These are phyloP conservation scores for Psilocybe sp. DNA, from an alignment of 768 basidiomycete genomes.

Conservation along the genomic window DNA sequence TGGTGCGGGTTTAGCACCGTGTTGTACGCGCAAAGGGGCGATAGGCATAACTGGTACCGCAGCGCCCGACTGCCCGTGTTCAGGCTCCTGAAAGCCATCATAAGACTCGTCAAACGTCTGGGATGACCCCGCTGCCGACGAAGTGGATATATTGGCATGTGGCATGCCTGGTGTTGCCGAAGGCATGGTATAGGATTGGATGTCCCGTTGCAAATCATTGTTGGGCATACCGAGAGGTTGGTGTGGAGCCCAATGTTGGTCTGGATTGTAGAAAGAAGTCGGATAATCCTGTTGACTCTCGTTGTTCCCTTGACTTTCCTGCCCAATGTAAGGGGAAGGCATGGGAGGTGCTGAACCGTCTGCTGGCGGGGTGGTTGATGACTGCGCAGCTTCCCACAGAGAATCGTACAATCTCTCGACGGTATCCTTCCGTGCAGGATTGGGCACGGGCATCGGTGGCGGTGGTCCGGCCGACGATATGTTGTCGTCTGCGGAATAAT, in stretches of 20 bases:
- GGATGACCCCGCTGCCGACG: not conserved
- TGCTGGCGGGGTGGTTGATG: constrained; percentile 12
- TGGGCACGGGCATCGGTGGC: constrained; percentile 12
- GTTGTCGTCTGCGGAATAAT: constrained; percentile 17
- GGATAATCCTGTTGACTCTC: not conserved
- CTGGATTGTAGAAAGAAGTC: not conserved
- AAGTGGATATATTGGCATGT: too few species aligned
- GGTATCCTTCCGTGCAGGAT: not conserved
- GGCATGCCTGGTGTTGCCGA: too few species aligned
- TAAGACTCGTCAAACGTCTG: not conserved
- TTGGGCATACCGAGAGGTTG: not conserved
- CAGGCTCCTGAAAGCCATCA: not conserved
- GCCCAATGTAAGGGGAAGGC: constrained; percentile 7
- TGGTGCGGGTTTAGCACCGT: not conserved
- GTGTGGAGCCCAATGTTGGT: not conserved
- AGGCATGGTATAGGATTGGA: too few species aligned
- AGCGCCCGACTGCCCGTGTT: not conserved
- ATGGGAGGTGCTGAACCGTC: constrained; percentile 4
- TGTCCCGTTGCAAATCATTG: too few species aligned
- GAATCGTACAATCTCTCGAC: constrained; percentile 7
- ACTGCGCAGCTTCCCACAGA: constrained; percentile 14
- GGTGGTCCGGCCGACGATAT: constrained; percentile 7
- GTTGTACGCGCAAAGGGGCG: constrained; percentile 14
- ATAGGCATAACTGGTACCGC: constrained; percentile 2
- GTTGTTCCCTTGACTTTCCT: not conserved